Base-by-base conservation (phyloP, 257 asterid species). In the Haberlea rhodopensis region DNA sequence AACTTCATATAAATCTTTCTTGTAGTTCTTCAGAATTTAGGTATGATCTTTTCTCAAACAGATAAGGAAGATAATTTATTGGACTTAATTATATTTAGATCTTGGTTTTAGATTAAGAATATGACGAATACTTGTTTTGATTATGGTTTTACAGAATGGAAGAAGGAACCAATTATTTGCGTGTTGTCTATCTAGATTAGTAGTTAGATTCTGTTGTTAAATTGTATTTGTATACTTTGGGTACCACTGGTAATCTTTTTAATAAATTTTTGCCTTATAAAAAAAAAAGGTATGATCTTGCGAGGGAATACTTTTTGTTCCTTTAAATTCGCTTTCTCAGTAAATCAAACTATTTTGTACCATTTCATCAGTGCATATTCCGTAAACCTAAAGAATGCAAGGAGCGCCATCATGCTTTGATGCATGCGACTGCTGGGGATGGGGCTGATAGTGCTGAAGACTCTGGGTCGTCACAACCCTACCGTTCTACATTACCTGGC, bases 361-460 rank as follows among this genome's bases (percentile, higher is more conserved):
- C 48, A 32, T 51, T 20, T 69, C 59, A 72, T 63, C 83, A 94
- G 97, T 81, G 79, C 76, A 79, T 86, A 77, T 88, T 82, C 80
- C 96, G 96, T 63, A 94, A 84, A 62, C 90, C 99, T 68, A 85
- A 80, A 73, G 97, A 88, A 73, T 94, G 99, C 86, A 94, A 88
- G 81, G 97, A 90, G 73, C 96, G 89, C 10, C 95, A 94, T 73
- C 79, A 77, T 65, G 53, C 64, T 60, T 75, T 90, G 76, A 82
- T 88, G 89, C 95, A 94, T 78, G 73, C 69, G 63, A 75, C 75
- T 73, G 74, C 83, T 76, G 89, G 87, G 51, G 96, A 94, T 75
- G 99, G 97, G 67, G 89, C 91, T 54, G 99, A 94, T 76, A 88
- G 97, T 71, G 94, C 97, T 68, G 95, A 94, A 62, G 96, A 90